phyloP scores from a whole-genome alignment of 2,329 filamentous ascomycete genomes.

The Penicillium griseofulvum region DNA sequence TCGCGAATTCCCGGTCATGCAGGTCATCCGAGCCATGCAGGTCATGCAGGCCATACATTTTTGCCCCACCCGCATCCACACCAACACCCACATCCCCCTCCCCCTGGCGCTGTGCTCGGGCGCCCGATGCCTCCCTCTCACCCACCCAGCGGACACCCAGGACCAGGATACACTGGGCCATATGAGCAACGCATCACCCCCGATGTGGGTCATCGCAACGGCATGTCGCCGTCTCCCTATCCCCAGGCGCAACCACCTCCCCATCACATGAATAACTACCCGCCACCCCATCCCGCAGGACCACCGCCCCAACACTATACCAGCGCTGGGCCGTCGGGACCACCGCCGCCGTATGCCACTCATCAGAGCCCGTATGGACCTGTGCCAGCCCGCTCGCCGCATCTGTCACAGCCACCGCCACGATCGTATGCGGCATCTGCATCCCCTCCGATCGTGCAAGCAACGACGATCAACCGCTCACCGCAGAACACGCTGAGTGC shows the following conservation, averaged over 20 bases:
- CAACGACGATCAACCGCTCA: slow-evolving; percentile 37
- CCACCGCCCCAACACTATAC: slow-evolving; percentile 33
- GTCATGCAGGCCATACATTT: slow-evolving; percentile 25
- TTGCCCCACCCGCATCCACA: slow-evolving; percentile 31
- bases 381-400: slow-evolving; percentile 35
- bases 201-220: slow-evolving; percentile 35
- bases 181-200: slow-evolving; percentile 37
- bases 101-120: slow-evolving; percentile 25
- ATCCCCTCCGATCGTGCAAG: slow-evolving; percentile 39
- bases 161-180: slow-evolving; percentile 32
- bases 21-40: slow-evolving; percentile 15
- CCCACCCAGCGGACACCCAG: slow-evolving; percentile 25
- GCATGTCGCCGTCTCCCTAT: slow-evolving; percentile 33
- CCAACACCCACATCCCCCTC: slow-evolving; percentile 17
- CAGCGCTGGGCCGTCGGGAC: slow-evolving; percentile 35
- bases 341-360: slow-evolving; percentile 35
- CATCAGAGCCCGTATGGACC: slow-evolving; percentile 42
- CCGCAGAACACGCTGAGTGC: slow-evolving; percentile 38
- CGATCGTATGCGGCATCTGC: slow-evolving; percentile 38
- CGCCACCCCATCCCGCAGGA: slow-evolving; percentile 32
- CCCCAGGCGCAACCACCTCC: slow-evolving; percentile 46
- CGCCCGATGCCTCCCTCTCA: slow-evolving; percentile 31
- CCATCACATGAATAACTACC: slow-evolving; percentile 53
- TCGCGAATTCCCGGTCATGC: slow-evolving; percentile 24
- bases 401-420: slow-evolving; percentile 32